These are phyloP conservation scores for Houttuynia cordata DNA, from an alignment of 164 flowering plant genomes.

Conservation along the genomic window DNA sequence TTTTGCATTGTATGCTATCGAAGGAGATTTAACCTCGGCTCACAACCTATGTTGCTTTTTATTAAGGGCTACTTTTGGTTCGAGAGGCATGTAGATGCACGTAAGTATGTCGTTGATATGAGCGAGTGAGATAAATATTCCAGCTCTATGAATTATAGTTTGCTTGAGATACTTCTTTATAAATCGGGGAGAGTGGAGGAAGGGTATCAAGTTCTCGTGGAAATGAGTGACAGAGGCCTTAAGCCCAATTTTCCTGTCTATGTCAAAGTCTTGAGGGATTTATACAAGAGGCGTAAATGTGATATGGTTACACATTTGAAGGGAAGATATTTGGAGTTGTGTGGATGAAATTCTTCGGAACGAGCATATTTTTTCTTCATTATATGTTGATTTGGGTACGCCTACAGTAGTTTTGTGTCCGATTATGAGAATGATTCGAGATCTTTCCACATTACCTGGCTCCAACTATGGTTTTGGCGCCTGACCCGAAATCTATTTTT, in stretches of 20 bases:
- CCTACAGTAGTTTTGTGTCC: no score
- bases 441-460: no score
- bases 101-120: conserved; percentile 30
- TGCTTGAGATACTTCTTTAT: conserved; percentile 44
- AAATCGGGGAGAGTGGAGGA: conserved; percentile 22
- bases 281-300: conserved; percentile 16
- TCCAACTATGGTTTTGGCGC: no score
- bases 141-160: conserved; percentile 33
- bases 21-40: conserved; percentile 41
- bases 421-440: no score
- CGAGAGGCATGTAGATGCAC: conserved; percentile 29
- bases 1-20: conserved; percentile 30
- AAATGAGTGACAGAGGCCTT: conserved; percentile 54
- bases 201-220: conserved; percentile 37
- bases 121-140: conserved; percentile 17
- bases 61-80: conserved; percentile 34
- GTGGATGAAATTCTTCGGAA: no score
- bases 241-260: conserved; percentile 41
- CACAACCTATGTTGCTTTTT: conserved; percentile 44
- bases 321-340: conserved; percentile 22
- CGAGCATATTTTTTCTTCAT: no score
- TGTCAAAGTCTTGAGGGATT: conserved; percentile 23
- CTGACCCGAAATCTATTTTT: no score
- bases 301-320: conserved; percentile 28
- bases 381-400: no score